Percentiles rank a stretch among this genome's conserved stretches.
Evolutionary conservation across 2,329 filamentous ascomycete genomes (phyloP).

Genomic region (Helminthosporium solani): DNA sequence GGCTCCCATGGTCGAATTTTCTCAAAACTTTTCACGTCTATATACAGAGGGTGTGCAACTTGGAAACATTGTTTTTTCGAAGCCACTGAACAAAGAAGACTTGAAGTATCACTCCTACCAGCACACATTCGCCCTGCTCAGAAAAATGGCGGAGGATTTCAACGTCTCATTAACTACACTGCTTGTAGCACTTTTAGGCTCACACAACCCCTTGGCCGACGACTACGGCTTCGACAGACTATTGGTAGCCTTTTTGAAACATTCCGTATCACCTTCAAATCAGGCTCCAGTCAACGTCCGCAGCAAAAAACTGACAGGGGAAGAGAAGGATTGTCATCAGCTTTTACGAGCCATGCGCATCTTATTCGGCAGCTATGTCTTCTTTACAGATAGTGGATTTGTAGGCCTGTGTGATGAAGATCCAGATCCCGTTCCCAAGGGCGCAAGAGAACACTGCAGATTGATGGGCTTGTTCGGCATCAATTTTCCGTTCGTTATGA

Average conservation of each 20-base stretch:
- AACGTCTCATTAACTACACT: not conserved
- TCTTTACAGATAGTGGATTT: slow-evolving; percentile 5
- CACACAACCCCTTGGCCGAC: not conserved
- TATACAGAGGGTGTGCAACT: not conserved
- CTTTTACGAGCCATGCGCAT: not conserved
- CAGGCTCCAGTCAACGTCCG: not conserved
- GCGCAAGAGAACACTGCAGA: slow-evolving; percentile 5
- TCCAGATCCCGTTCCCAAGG: not conserved
- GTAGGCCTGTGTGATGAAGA: slow-evolving; percentile 1
- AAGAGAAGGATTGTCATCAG: not conserved
- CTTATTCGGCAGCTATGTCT: not conserved
- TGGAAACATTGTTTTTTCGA: not conserved
- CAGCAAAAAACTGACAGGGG: not conserved
- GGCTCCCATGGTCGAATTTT: not conserved
- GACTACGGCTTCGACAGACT: not conserved
- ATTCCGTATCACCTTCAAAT: not conserved
- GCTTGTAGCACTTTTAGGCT: not conserved
- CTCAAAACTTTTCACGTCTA: not conserved
- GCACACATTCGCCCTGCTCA: not conserved
- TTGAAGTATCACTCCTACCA: not conserved
- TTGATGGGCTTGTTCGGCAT: slow-evolving; percentile 17
- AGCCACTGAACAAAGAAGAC: not conserved
- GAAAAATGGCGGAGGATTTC: not conserved
- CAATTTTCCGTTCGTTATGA: slow-evolving; percentile 18
- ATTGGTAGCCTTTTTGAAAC: not conserved